Evolutionary conservation across 129 eudicot species (phyloP), one percentile per base, ranked within the genome.

Genomic region (Solidago caesia): DNA sequence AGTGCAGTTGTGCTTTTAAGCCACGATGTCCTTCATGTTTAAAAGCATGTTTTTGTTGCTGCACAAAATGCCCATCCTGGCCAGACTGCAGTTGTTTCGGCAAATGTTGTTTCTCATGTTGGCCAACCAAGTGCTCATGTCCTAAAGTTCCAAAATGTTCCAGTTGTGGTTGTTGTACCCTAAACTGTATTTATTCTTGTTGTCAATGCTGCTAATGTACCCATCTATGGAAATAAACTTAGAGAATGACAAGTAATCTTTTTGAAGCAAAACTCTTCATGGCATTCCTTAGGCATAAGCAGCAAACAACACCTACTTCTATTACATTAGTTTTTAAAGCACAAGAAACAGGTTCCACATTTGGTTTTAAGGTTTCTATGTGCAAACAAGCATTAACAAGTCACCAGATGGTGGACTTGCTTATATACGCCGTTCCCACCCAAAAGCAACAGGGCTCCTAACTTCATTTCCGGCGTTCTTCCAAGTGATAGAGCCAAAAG

Each of bases 401-500:
- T 52, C 39, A 39, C n/a, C n/a, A 73, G 8, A 16, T 12, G 39
- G 39, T 33, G 39, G 3, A 33, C 39, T 33, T 33, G 39, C 25
- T 16, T 33, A 67, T 47, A 73, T 63, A 29, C 57, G 14, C 27
- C 71, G 71, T 8, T 80, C 72, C 97, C 97, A 91, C 14, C 84
- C 83, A 60, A 82, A 85, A 15, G 97, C 80, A 70, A 93, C 87
- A 0, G 96, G 98, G 61, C 98, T 93, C 74, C 79, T 88, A 41
- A 93, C 96, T 79, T 81, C 87, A 71, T 88, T 83, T 51, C 73
- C 53, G 4, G 70, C 79, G 73, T 89, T 90, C 59, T 60, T 81
- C 98, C 98, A 93, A 14, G 86, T 61, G 62, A 93, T 73, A 0
- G 96, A 84, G 6, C 98, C 98, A 57, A 93, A 93, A 0, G 85